phyloP scores from a whole-genome alignment of 2,329 filamentous ascomycete species.

The Phaeoacremonium minimum region DNA sequence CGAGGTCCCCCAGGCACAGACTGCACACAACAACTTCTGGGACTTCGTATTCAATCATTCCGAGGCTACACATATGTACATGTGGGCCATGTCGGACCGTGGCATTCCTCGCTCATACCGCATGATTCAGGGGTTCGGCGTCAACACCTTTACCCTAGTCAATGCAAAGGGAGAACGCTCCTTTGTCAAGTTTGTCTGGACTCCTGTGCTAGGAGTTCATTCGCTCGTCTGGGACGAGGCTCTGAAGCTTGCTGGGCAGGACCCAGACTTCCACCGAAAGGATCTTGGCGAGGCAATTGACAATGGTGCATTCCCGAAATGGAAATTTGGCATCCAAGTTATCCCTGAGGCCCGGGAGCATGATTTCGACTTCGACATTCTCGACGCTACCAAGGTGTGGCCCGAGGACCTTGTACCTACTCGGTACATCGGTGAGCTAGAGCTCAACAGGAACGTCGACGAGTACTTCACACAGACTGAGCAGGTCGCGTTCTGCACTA shows the following conservation, averaged over 20 bases:
- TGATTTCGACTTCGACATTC: conserved; percentile 79
- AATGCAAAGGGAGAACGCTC: conserved; percentile 65
- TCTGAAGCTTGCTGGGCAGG: conserved; percentile 67
- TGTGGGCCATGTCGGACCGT: conserved; percentile 76
- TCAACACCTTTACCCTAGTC: conserved; percentile 70
- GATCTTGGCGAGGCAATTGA: conserved; percentile 73
- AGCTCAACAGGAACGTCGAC: conserved; percentile 75
- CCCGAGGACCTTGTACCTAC: conserved; percentile 73
- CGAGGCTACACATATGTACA: conserved; percentile 73
- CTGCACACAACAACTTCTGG: conserved; percentile 74
- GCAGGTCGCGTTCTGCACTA: conserved; percentile 78
- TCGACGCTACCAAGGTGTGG: conserved; percentile 85
- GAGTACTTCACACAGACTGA: conserved; percentile 82
- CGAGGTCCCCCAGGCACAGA: conserved; percentile 67
- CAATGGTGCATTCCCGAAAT: conserved; percentile 65
- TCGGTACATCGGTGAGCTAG: conserved; percentile 72
- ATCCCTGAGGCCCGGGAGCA: conserved; percentile 68
- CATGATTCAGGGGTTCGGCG: conserved; percentile 85
- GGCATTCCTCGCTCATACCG: conserved; percentile 70
- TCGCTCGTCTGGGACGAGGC: conserved; percentile 78
- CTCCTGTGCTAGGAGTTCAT: conserved; percentile 69
- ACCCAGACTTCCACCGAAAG: conserved; percentile 79
- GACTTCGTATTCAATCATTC: conserved; percentile 66
- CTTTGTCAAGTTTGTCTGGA: conserved; percentile 78
- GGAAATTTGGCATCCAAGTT: conserved; percentile 79